Evolutionary conservation across 345 rosid species (phyloP).

Genomic region (Physaria fendleri): DNA sequence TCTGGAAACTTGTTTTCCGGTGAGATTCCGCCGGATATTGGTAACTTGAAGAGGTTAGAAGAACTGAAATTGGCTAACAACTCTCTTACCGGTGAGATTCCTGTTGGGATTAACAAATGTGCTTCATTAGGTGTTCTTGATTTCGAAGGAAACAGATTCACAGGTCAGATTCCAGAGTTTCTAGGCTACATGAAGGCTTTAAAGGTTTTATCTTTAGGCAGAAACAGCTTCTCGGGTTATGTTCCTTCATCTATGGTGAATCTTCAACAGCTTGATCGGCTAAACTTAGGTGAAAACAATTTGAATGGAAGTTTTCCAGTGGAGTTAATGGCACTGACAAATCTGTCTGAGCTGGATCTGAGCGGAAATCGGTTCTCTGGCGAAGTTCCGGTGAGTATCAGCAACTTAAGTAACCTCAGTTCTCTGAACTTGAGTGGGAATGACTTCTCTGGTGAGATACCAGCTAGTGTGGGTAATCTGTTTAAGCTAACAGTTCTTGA

Average conservation of each 20-base stretch:
- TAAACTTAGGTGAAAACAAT: slow-evolving; percentile 48
- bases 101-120: slow-evolving; percentile 60
- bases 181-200: slow-evolving; percentile 50
- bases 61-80: slow-evolving; percentile 68
- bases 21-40: slow-evolving; percentile 51
- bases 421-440: slow-evolving; percentile 54
- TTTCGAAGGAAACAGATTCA: slow-evolving; percentile 59
- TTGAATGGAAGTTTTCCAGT: slow-evolving; percentile 60
- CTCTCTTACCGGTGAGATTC: slow-evolving; percentile 54
- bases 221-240: slow-evolving; percentile 59
- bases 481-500: slow-evolving; percentile 48
- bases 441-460: slow-evolving; percentile 48
- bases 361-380: slow-evolving; percentile 59
- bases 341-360: slow-evolving; percentile 61
- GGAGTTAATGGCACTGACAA: slow-evolving; percentile 49
- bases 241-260: slow-evolving; percentile 49
- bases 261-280: slow-evolving; percentile 43
- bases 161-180: slow-evolving; percentile 61
- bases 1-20: slow-evolving; percentile 71
- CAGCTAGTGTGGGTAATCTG: slow-evolving; percentile 44
- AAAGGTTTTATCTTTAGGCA: slow-evolving; percentile 51
- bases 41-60: slow-evolving; percentile 44
- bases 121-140: slow-evolving; percentile 50
- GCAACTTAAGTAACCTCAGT: slow-evolving; percentile 43
- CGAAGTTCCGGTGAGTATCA: slow-evolving; percentile 44